Percentiles rank a stretch among this genome's conserved stretches.
These are phyloP conservation scores for Physcomitrellopsis africana DNA, from an alignment of 225 moss, liverwort and hornwort genomes.

Conservation along the genomic window DNA sequence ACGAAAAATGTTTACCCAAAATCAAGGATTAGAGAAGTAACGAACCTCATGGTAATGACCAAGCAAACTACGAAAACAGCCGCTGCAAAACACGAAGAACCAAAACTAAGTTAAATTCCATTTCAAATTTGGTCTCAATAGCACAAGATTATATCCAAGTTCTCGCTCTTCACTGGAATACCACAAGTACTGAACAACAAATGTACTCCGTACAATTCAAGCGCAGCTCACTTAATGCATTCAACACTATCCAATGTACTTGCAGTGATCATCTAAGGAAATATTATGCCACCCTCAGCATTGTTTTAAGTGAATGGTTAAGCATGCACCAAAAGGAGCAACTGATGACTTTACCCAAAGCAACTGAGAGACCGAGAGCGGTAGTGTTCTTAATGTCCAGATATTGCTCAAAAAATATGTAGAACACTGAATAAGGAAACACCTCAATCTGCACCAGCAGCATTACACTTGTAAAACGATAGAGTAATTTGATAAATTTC, in stretches of 20 bases:
- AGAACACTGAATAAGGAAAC: conserved; percentile 88
- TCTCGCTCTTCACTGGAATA: conserved; percentile 3
- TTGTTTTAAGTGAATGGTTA: too few relatives aligned
- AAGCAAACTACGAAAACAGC: conserved; percentile 70
- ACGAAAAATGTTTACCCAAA: not conserved
- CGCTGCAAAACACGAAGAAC: conserved; percentile 41
- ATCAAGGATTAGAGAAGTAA: conserved; percentile 7
- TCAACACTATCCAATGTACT: too few relatives aligned
- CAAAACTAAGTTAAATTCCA: conserved; percentile 7
- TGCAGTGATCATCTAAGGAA: too few relatives aligned
- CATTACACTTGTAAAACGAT: too few relatives aligned
- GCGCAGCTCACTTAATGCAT: too few relatives aligned
- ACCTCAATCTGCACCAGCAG: conserved; percentile 62
- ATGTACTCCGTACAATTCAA: not conserved
- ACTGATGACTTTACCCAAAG: conserved; percentile 35
- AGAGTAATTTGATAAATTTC: too few relatives aligned
- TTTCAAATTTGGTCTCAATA: conserved; percentile 8
- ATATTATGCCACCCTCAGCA: too few relatives aligned
- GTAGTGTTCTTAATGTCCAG: conserved; percentile 69
- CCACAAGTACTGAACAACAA: not conserved
- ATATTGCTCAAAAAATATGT: conserved; percentile 87
- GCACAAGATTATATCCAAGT: not conserved
- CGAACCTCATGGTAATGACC: conserved; percentile 56
- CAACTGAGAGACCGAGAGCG: conserved; percentile 47
- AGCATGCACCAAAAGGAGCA: too few relatives aligned